Evolutionary conservation across 2,329 filamentous ascomycete species (phyloP).

Genomic region (Fusarium sp.): DNA sequence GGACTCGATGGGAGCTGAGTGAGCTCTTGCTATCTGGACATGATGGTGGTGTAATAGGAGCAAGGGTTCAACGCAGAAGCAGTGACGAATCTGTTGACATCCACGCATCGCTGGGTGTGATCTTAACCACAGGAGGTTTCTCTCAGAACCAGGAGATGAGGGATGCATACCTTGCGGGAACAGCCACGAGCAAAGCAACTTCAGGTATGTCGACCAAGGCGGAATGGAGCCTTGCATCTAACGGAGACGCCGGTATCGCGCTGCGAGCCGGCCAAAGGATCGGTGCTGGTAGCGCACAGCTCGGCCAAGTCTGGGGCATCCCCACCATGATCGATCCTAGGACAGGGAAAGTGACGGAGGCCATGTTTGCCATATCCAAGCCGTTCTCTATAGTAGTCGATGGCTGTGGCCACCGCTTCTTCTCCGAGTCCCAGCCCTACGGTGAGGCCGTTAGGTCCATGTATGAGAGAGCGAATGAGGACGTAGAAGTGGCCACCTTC

Average conservation of each 20-base stretch:
- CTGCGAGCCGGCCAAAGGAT: background rate
- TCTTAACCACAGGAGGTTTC: background rate
- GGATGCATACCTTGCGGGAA: background rate
- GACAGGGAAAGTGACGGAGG: background rate
- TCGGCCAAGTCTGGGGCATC: background rate
- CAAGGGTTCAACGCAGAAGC: background rate
- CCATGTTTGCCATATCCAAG: background rate
- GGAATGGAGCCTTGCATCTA: background rate
- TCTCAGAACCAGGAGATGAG: background rate
- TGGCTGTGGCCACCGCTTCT: background rate
- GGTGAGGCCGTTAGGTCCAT: background rate
- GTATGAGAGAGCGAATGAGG: background rate
- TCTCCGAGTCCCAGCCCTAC: background rate
- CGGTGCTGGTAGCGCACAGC: background rate
- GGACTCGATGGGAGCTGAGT: background rate
- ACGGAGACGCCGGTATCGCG: background rate
- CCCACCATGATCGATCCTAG: background rate
- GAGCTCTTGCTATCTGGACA: background rate
- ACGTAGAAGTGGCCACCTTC: background rate
- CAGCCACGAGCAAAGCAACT: background rate
- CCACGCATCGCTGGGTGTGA: background rate
- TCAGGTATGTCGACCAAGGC: background rate
- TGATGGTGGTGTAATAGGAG: background rate
- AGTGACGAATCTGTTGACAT: background rate
- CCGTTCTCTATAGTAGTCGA: background rate